These are phyloP conservation scores for Thelonectria blattea DNA, from an alignment of 2,329 filamentous ascomycete species.

Conservation along the genomic window DNA sequence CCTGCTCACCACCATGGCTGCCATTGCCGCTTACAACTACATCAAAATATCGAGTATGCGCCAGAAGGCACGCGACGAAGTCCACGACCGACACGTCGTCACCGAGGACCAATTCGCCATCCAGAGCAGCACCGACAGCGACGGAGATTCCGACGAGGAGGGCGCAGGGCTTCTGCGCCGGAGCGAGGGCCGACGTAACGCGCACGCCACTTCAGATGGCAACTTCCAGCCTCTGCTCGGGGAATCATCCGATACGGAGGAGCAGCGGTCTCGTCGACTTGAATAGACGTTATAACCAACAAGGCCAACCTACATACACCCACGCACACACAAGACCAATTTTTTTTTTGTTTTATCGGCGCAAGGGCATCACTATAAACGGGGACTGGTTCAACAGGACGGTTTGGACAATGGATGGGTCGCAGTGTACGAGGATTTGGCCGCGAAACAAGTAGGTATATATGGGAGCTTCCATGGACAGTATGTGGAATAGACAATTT, in stretches of 20 bases:
- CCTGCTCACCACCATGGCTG: slow-evolving; percentile 83
- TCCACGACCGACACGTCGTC: slow-evolving; percentile 50
- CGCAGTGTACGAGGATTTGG: slow-evolving; percentile 11
- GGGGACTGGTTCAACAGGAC: slow-evolving; percentile 15
- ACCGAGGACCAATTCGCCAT: slow-evolving; percentile 41
- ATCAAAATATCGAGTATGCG: slow-evolving; percentile 93
- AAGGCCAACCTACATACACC: background rate
- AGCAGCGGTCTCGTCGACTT: slow-evolving; percentile 23
- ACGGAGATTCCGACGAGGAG: slow-evolving; percentile 52
- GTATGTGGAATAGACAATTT: slow-evolving; percentile 18
- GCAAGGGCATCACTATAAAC: slow-evolving; percentile 4
- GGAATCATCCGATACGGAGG: slow-evolving; percentile 22
- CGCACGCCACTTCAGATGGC: slow-evolving; percentile 48
- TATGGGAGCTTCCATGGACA: background rate
- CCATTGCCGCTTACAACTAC: slow-evolving; percentile 91
- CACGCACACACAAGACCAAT: slow-evolving; percentile 23
- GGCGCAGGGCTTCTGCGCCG: slow-evolving; percentile 52
- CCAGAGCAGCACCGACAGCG: slow-evolving; percentile 47
- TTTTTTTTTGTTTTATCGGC: background rate
- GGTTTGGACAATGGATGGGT: slow-evolving; percentile 15
- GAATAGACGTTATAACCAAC: slow-evolving; percentile 16
- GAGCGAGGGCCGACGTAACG: slow-evolving; percentile 44
- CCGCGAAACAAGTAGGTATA: background rate
- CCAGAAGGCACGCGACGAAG: slow-evolving; percentile 67
- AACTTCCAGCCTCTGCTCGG: slow-evolving; percentile 47